Evolutionary conservation across 495 filamentous ascomycete species (phyloP).

Genomic region (Podospora didyma): DNA sequence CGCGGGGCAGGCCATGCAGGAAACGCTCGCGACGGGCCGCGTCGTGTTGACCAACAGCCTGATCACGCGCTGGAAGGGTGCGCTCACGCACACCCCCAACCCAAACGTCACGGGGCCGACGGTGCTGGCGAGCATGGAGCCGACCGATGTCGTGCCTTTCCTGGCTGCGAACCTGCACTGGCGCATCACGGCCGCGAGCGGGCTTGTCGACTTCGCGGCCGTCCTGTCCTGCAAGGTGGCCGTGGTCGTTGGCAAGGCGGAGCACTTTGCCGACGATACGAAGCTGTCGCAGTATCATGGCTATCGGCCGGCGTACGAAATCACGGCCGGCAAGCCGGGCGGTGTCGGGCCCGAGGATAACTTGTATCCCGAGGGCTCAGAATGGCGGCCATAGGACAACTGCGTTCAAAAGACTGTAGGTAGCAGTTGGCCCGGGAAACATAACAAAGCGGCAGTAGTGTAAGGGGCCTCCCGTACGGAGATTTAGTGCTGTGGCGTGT

Average conservation of each 20-base stretch:
- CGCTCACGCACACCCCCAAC: not conserved
- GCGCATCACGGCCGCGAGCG: not conserved
- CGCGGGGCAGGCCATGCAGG: not conserved
- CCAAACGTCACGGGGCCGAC: not conserved
- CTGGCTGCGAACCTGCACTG: not conserved
- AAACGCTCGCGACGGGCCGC: not conserved
- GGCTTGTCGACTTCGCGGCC: not conserved
- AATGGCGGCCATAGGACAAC: no score
- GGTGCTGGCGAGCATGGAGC: not conserved
- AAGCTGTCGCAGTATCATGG: not conserved
- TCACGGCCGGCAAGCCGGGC: not conserved
- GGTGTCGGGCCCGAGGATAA: not conserved
- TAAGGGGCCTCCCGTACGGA: no score
- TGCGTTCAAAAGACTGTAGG: no score
- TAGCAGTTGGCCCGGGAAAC: no score
- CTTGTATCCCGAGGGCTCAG: not conserved
- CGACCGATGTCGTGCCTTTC: not conserved
- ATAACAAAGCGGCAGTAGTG: no score
- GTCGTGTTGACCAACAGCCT: not conserved
- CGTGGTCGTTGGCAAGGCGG: not conserved
- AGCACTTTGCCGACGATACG: not conserved
- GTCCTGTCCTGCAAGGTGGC: not conserved
- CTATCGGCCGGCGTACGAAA: not conserved
- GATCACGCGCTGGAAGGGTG: constrained; percentile 2
- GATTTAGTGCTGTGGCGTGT: no score